These are phyloP conservation scores for Chlamydomonas applanata DNA, from an alignment of 139 green algal genomes.

Conservation along the genomic window DNA sequence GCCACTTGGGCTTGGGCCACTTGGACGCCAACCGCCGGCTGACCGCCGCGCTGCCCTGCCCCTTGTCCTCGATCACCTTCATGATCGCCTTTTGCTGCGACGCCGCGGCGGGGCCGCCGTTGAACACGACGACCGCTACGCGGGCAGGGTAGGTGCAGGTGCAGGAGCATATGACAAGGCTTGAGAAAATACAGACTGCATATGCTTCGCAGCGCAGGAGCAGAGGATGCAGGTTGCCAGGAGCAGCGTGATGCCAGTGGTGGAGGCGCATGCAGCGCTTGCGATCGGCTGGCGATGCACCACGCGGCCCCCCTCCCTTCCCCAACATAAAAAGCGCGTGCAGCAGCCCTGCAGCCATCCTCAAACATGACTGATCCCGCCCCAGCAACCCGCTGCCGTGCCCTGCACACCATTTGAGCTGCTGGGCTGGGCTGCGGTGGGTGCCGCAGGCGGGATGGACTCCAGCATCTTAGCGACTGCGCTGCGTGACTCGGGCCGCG, in stretches of 20 bases:
- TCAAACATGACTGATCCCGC: no score
- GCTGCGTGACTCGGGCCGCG: constrained; percentile 45
- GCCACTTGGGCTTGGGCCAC: constrained; percentile 91
- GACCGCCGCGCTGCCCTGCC: constrained; percentile 65
- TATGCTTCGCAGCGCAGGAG: no score
- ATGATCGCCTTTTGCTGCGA: constrained; percentile 29
- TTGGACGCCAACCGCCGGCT: constrained; percentile 78
- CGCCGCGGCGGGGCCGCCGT: constrained; percentile 28
- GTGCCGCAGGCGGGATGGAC: constrained; percentile 42
- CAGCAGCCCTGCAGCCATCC: no score
- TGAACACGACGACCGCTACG: background rate
- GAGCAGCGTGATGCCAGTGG: background rate
- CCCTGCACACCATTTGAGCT: constrained; percentile 1
- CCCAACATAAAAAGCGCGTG: no score
- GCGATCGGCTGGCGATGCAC: no score
- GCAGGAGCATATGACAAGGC: constrained; percentile 1
- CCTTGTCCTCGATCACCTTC: constrained; percentile 49
- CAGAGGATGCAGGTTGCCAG: no score
- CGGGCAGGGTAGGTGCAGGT: background rate
- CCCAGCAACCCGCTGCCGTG: no score
- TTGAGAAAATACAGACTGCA: no score
- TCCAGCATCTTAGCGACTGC: constrained; percentile 74
- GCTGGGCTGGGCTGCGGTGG: background rate
- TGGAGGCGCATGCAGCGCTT: no score
- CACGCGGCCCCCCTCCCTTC: no score